A percentile compares a stretch with the other conserved stretches of the same genome.
These are phyloP conservation scores for Rhizopogon vesiculosus DNA, from an alignment of 768 basidiomycete species.

Conservation along the genomic window DNA sequence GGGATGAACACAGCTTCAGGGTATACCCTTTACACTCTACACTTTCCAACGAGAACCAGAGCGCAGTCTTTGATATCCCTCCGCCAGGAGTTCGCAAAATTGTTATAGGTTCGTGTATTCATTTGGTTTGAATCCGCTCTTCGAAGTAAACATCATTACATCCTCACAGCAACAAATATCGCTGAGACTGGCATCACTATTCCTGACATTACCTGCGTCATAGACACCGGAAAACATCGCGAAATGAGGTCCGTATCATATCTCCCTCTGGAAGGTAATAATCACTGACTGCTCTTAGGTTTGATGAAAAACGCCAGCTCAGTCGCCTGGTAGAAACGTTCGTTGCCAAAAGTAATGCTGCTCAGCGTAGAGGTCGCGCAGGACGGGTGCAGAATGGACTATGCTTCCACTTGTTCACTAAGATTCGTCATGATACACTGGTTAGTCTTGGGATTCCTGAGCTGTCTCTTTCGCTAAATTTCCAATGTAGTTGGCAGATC, in stretches of 20 bases:
- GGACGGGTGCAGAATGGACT: conserved; percentile 87
- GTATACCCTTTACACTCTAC: conserved; percentile 90
- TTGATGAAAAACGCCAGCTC: conserved; percentile 96
- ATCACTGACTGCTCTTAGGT: conserved; percentile 38
- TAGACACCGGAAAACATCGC: conserved; percentile 89
- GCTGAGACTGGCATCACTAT: conserved; percentile 98
- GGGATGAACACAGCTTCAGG: conserved; percentile 56
- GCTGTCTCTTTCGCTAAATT: conserved; percentile 1
- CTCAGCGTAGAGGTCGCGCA: conserved; percentile 84
- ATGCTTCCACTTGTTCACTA: conserved; percentile 96
- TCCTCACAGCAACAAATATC: conserved; percentile 72
- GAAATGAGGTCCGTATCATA: conserved; percentile 70
- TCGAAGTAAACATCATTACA: conserved; percentile 4
- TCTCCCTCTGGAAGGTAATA: background rate
- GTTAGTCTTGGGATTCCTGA: conserved; percentile 27
- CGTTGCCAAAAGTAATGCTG: conserved; percentile 87
- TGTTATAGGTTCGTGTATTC: conserved; percentile 66
- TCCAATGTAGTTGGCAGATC: conserved; percentile 66
- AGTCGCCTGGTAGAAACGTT: conserved; percentile 90
- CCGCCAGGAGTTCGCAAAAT: conserved; percentile 83
- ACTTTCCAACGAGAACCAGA: conserved; percentile 87
- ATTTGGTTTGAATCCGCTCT: conserved; percentile 1
- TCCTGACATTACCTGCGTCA: conserved; percentile 95
- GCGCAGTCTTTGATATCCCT: conserved; percentile 86
- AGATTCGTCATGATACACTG: conserved; percentile 75